These are phyloP conservation scores for Stereum hirsutum DNA, from an alignment of 1,284 basidiomycete genomes.

Conservation along the genomic window DNA sequence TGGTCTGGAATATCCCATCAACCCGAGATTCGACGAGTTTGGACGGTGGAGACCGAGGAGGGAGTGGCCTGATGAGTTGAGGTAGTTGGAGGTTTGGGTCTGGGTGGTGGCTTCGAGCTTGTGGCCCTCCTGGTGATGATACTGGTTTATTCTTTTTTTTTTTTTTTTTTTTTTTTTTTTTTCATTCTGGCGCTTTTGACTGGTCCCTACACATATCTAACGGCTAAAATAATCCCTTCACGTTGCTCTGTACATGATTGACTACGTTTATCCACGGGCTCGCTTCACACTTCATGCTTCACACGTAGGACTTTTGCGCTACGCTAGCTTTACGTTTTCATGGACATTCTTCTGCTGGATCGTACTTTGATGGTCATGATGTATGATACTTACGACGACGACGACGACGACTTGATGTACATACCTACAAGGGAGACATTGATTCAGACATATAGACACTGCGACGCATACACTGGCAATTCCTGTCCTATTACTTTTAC, in stretches of 20 bases:
- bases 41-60: constrained; percentile 57
- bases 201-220: neutral
- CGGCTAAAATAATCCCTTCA: neutral
- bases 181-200: neutral
- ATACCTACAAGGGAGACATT: too few species aligned
- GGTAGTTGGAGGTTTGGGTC: constrained; percentile 11
- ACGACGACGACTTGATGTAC: too few species aligned
- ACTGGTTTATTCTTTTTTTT: neutral
- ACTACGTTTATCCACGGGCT: neutral
- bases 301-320: too few species aligned
- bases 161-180: neutral
- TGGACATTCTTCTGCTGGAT: too few species aligned
- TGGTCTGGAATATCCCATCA: too few species aligned
- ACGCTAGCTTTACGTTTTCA: too few species aligned
- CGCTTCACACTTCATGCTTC: too few species aligned
- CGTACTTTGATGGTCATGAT: too few species aligned
- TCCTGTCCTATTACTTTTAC: too few species aligned
- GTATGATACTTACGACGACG: too few species aligned
- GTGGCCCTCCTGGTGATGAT: neutral
- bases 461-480: too few species aligned
- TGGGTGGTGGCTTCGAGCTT: neutral
- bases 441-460: too few species aligned
- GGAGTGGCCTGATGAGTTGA: constrained; percentile 65
- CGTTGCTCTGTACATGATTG: neutral
- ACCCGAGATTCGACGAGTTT: constrained; percentile 65